A percentile compares a stretch with the other conserved stretches of the same genome.
Conservation (phyloP, 2,329 filamentous ascomycete species). For the Aspergillus latus region DNA sequence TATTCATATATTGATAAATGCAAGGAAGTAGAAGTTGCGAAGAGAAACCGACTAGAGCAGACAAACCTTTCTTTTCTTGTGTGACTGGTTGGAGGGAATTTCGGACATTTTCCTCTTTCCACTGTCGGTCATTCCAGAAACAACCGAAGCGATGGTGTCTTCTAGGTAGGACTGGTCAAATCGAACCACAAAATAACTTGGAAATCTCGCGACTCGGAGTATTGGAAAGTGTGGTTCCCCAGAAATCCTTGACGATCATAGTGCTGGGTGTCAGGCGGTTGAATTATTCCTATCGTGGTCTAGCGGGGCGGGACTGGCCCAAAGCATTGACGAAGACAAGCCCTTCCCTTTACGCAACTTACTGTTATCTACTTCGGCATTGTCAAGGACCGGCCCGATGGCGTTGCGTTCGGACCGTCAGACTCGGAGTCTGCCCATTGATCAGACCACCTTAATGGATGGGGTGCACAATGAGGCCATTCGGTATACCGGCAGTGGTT, state of each 20-base stretch:
- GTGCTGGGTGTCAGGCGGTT: not conserved
- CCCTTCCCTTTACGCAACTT: not conserved
- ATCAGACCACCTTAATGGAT: not conserved
- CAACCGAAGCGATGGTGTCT: not conserved
- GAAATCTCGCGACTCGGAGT: not conserved
- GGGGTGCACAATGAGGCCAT: not conserved
- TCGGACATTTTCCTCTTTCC: conserved; percentile 36
- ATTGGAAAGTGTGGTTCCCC: conserved; percentile 11
- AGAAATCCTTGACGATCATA: conserved; percentile 10
- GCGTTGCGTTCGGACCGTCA: not conserved
- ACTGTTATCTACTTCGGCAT: not conserved
- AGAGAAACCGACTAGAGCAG: not conserved
- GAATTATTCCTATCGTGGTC: conserved; percentile 13
- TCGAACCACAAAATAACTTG: no score
- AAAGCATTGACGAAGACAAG: not conserved
- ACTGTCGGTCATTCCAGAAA: conserved; percentile 25
- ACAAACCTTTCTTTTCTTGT: conserved; percentile 38
- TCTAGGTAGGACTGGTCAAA: no score
- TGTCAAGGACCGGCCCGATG: not conserved
- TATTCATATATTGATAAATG: not conserved
- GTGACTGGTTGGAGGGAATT: conserved; percentile 23
- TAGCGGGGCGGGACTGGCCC: conserved; percentile 12
- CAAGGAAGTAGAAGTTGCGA: not conserved
- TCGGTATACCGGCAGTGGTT: not conserved
- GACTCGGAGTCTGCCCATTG: not conserved